Evolutionary conservation across 139 green algal species (phyloP).

Genomic region (Chlamydomonas sp.): DNA sequence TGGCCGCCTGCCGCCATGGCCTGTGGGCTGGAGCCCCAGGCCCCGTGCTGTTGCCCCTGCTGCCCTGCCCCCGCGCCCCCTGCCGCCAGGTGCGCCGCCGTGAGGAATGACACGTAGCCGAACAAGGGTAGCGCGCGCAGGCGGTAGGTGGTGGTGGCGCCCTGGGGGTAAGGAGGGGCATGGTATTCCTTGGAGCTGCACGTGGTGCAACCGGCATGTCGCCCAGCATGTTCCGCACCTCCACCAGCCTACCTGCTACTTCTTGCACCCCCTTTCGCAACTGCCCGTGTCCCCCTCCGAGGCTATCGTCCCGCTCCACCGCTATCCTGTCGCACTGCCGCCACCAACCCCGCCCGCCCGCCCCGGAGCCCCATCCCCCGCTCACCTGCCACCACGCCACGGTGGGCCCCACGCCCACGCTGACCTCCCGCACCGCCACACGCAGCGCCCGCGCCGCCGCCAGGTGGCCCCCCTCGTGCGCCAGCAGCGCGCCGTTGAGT

Average conservation of each 20-base stretch:
- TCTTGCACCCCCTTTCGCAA: too few relatives aligned
- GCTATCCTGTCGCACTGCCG: too few relatives aligned
- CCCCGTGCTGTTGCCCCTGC: too few relatives aligned
- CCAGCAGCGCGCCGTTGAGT: slow-evolving; percentile 15
- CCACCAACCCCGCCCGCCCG: neutral
- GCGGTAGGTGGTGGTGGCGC: slow-evolving; percentile 20
- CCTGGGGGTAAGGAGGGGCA: neutral
- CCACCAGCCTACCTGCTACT: too few relatives aligned
- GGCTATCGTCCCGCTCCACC: too few relatives aligned
- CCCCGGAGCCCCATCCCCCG: neutral
- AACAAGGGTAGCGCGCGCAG: slow-evolving; percentile 21
- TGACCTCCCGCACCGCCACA: slow-evolving; percentile 22
- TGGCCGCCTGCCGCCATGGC: neutral
- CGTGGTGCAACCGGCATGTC: neutral
- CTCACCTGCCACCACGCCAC: slow-evolving; percentile 36
- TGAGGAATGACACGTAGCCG: slow-evolving; percentile 20
- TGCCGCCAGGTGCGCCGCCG: neutral
- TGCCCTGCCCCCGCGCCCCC: neutral
- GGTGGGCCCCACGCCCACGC: slow-evolving; percentile 7
- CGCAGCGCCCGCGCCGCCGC: slow-evolving; percentile 12
- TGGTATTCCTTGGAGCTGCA: neutral
- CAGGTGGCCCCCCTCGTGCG: slow-evolving; percentile 24
- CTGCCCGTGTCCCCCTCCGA: too few relatives aligned
- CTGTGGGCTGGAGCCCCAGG: too few relatives aligned
- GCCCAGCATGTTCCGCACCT: too few relatives aligned